These are phyloP conservation scores for Curvularia lunata DNA, from an alignment of 2,329 filamentous ascomycete genomes.

Conservation along the genomic window DNA sequence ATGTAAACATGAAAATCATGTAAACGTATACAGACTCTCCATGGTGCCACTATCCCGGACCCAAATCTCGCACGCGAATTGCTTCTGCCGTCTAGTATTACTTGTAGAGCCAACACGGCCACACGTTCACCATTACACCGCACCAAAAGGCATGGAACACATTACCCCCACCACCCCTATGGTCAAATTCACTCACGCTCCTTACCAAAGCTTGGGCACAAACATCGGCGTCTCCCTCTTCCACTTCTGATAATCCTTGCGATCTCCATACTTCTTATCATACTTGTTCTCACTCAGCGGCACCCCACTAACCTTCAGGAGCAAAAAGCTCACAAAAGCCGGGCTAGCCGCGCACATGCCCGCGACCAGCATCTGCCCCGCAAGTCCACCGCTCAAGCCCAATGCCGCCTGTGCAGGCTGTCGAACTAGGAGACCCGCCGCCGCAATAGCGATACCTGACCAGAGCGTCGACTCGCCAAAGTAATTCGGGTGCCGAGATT, in stretches of 20 bases:
- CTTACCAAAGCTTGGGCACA: conserved; percentile 63
- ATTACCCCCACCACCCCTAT: not conserved
- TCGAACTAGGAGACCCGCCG: conserved; percentile 63
- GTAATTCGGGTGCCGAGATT: conserved; percentile 71
- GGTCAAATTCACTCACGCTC: not conserved
- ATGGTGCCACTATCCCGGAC: not conserved
- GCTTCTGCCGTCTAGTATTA: not conserved
- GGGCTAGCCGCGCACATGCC: conserved; percentile 65
- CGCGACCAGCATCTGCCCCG: conserved; percentile 54
- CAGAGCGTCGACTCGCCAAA: conserved; percentile 74
- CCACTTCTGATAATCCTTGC: conserved; percentile 71
- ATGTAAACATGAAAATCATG: not conserved
- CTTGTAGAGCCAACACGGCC: not conserved
- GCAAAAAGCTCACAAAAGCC: conserved; percentile 67
- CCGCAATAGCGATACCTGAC: conserved; percentile 68
- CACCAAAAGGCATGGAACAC: not conserved
- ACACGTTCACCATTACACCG: not conserved
- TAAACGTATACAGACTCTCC: not conserved
- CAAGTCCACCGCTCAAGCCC: conserved; percentile 56
- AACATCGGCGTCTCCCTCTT: conserved; percentile 70
- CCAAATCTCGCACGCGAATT: not conserved
- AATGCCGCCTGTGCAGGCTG: conserved; percentile 64
- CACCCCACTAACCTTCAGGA: conserved; percentile 69
- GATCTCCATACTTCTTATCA: conserved; percentile 67
- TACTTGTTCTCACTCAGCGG: conserved; percentile 73